A percentile compares a stretch with the other conserved stretches of the same genome.
phyloP scores from a whole-genome alignment of 2,329 filamentous ascomycete species.

The Fusarium sp. region DNA sequence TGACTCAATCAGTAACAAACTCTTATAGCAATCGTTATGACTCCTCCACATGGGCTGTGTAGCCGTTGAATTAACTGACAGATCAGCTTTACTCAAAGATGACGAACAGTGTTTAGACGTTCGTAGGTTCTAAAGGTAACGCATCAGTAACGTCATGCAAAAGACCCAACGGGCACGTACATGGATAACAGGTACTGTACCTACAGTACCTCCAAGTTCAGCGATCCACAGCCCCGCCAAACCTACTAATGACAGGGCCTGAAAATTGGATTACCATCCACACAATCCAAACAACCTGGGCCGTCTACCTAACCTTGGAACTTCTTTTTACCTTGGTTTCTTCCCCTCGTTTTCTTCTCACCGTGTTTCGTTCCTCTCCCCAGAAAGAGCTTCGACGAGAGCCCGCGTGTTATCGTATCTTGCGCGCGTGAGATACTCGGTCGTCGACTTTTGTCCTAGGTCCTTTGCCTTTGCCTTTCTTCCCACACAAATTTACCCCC shows the following conservation, averaged over 20 bases:
- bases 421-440: slow-evolving; percentile 35
- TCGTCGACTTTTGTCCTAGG: slow-evolving; percentile 16
- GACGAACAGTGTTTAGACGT: neutral
- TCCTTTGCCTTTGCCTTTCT: neutral
- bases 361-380: slow-evolving; percentile 25
- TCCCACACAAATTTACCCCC: slow-evolving; percentile 32
- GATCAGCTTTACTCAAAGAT: neutral
- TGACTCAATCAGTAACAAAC: neutral
- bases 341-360: slow-evolving; percentile 20
- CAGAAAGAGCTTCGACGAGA: slow-evolving; percentile 40
- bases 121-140: neutral
- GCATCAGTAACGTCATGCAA: slow-evolving; percentile 21
- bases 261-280: slow-evolving; percentile 41
- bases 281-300: slow-evolving; percentile 24
- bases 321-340: slow-evolving; percentile 31
- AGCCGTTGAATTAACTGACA: neutral
- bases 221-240: slow-evolving; percentile 45
- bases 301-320: slow-evolving; percentile 24
- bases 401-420: slow-evolving; percentile 37
- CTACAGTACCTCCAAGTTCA: neutral
- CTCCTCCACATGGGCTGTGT: neutral
- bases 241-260: slow-evolving; percentile 32
- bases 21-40: neutral
- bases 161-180: slow-evolving; percentile 8
- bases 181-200: neutral